Evolutionary conservation across 1,284 basidiomycete genomes (phyloP).

Genomic region (Heterobasidion occidentale): DNA sequence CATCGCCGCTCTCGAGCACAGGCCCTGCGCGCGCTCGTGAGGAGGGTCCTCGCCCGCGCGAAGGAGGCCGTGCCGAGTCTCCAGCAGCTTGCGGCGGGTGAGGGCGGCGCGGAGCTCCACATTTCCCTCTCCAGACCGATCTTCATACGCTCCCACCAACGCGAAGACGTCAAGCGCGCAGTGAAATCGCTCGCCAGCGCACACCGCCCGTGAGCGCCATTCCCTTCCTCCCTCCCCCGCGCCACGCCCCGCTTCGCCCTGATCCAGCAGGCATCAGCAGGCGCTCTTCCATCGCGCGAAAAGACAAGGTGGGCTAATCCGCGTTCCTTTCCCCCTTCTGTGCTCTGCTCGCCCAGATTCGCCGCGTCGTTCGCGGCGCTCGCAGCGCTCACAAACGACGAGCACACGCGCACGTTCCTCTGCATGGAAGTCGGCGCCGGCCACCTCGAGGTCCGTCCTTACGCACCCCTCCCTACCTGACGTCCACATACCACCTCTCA

Average conservation of each 20-base stretch:
- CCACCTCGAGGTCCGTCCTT: slow-evolving; percentile 50
- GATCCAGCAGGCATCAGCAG: not conserved
- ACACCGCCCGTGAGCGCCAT: slow-evolving; percentile 37
- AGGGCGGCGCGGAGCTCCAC: slow-evolving; percentile 39
- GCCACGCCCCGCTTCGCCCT: not conserved
- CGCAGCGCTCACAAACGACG: slow-evolving; percentile 69
- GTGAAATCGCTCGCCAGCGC: slow-evolving; percentile 40
- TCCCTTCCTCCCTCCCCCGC: not conserved
- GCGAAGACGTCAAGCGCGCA: slow-evolving; percentile 55
- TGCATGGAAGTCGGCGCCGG: slow-evolving; percentile 73
- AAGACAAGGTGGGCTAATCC: not conserved
- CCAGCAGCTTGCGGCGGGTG: slow-evolving; percentile 30
- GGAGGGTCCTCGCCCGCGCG: slow-evolving; percentile 37
- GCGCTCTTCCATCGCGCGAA: not conserved
- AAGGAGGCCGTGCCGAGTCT: slow-evolving; percentile 36
- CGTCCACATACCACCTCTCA: not conserved
- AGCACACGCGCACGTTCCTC: slow-evolving; percentile 68
- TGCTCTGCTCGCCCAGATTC: slow-evolving; percentile 42
- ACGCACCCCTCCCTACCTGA: not conserved
- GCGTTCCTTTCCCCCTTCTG: not conserved
- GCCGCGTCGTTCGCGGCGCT: slow-evolving; percentile 62
- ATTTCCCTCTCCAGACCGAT: slow-evolving; percentile 71
- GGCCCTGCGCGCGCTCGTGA: slow-evolving; percentile 40
- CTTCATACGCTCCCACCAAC: slow-evolving; percentile 71
- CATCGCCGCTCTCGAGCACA: slow-evolving; percentile 25